phyloP scores from a whole-genome alignment of 1,284 basidiomycete species.

The Sanguinoderma infundibulare region DNA sequence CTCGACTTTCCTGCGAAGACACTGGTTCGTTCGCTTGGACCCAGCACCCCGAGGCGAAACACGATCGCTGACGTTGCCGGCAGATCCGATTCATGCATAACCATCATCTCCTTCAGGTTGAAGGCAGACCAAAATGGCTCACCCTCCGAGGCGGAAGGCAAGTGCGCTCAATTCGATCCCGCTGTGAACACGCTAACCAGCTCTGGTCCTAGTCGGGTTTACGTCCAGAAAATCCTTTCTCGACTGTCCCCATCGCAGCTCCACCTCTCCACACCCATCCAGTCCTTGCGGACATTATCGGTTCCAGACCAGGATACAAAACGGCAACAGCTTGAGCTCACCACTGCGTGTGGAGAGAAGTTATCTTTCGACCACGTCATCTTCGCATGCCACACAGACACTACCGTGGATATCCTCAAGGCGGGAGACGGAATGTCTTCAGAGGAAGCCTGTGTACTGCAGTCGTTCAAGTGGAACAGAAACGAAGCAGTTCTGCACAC shows the following conservation, averaged over 20 bases:
- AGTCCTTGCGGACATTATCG: constrained; percentile 36
- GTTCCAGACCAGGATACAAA: not conserved
- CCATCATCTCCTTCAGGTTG: constrained; percentile 79
- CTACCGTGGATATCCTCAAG: constrained; percentile 61
- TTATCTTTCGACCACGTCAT: constrained; percentile 76
- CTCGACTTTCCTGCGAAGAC: constrained; percentile 77
- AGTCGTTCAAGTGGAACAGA: constrained; percentile 68
- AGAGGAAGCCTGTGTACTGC: constrained; percentile 63
- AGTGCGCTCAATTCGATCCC: constrained; percentile 11
- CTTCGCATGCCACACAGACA: constrained; percentile 79
- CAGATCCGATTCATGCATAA: constrained; percentile 78
- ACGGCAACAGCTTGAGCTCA: constrained; percentile 42
- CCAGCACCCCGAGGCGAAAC: not conserved
- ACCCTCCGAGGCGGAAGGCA: constrained; percentile 79
- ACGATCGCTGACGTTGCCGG: not conserved
- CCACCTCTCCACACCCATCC: constrained; percentile 65
- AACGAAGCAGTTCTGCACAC: constrained; percentile 77
- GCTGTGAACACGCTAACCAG: constrained; percentile 2
- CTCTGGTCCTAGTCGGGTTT: constrained; percentile 50
- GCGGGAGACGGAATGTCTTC: constrained; percentile 53
- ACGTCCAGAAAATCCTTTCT: constrained; percentile 69
- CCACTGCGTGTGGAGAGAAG: constrained; percentile 46
- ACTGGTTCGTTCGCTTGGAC: constrained; percentile 45
- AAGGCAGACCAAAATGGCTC: constrained; percentile 78
- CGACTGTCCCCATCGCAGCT: constrained; percentile 56